Percentiles rank a stretch among this genome's conserved stretches.
Conservation (phyloP, 1,284 basidiomycete genomes). For the Moesziomyces antarcticus region DNA sequence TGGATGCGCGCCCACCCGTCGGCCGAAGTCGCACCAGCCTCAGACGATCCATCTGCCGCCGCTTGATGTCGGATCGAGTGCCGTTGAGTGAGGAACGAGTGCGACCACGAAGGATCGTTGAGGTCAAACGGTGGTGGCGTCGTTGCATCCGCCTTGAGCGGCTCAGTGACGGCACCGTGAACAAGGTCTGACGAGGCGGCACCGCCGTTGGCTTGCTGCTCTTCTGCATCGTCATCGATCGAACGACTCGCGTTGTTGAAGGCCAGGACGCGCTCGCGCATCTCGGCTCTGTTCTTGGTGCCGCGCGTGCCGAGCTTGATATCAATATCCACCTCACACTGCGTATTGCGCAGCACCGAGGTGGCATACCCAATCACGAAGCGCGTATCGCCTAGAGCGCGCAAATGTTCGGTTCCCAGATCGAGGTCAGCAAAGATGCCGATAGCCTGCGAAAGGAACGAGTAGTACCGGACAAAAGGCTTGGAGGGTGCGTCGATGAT, state of each 20-base stretch:
- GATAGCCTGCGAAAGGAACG: constrained; percentile 87
- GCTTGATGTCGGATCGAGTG: constrained; percentile 3
- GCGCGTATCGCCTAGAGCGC: constrained; percentile 92
- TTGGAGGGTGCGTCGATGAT: constrained; percentile 38
- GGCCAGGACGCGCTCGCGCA: constrained; percentile 50
- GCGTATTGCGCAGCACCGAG: constrained; percentile 55
- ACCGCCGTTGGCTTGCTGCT: not conserved
- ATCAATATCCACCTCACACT: constrained; percentile 58
- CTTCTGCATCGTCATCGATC: not conserved
- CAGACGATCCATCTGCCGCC: constrained; percentile 4
- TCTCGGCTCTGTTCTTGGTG: constrained; percentile 49
- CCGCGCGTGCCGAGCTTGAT: constrained; percentile 56
- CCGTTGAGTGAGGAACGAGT: constrained; percentile 9
- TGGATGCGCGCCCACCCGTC: constrained; percentile 50
- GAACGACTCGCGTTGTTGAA: constrained; percentile 12
- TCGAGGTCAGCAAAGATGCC: constrained; percentile 90
- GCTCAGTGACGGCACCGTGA: constrained; percentile 54
- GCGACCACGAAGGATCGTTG: constrained; percentile 54
- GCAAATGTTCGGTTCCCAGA: constrained; percentile 80
- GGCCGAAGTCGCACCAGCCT: not conserved
- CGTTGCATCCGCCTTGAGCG: constrained; percentile 15
- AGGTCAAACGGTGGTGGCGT: constrained; percentile 32
- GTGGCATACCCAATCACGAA: constrained; percentile 86
- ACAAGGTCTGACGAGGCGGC: constrained; percentile 2
- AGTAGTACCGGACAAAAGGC: constrained; percentile 72